phyloP scores from a whole-genome alignment of 2,329 filamentous ascomycete species.

The Monilinia polystroma region DNA sequence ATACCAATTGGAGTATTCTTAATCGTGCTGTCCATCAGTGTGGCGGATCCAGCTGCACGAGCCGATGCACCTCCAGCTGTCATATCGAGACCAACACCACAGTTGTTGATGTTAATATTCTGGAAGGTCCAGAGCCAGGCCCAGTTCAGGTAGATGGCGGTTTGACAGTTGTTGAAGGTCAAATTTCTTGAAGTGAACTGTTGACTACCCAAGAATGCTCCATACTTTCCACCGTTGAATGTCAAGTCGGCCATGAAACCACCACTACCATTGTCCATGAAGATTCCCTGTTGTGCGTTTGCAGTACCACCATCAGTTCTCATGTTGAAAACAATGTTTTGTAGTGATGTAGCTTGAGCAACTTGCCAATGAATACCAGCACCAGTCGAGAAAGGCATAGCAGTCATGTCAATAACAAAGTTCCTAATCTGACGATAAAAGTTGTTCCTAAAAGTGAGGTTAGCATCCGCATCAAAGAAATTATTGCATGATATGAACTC shows the following conservation, averaged over 20 bases:
- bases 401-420: slow-evolving; percentile 74
- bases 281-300: slow-evolving; percentile 74
- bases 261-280: slow-evolving; percentile 82
- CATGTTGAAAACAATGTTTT: slow-evolving; percentile 83
- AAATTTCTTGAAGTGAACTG: slow-evolving; percentile 85
- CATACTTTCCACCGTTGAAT: slow-evolving; percentile 79
- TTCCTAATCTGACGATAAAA: slow-evolving; percentile 83
- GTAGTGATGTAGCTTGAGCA: slow-evolving; percentile 75
- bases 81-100: slow-evolving; percentile 77
- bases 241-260: slow-evolving; percentile 80
- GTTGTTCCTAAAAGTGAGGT: slow-evolving; percentile 51
- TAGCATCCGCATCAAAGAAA: neutral
- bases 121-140: slow-evolving; percentile 87
- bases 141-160: slow-evolving; percentile 87
- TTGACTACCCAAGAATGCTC: slow-evolving; percentile 80
- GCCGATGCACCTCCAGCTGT: slow-evolving; percentile 57
- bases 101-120: slow-evolving; percentile 70
- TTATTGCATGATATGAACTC: neutral
- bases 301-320: slow-evolving; percentile 59
- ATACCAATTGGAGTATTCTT: slow-evolving; percentile 74
- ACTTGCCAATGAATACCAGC: slow-evolving; percentile 84
- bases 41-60: slow-evolving; percentile 81
- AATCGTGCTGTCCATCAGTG: slow-evolving; percentile 79
- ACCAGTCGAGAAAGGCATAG: slow-evolving; percentile 58
- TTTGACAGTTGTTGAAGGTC: slow-evolving; percentile 78